Conservation (phyloP, 495 filamentous ascomycete species). For the Barbatosphaeria neglecta region DNA sequence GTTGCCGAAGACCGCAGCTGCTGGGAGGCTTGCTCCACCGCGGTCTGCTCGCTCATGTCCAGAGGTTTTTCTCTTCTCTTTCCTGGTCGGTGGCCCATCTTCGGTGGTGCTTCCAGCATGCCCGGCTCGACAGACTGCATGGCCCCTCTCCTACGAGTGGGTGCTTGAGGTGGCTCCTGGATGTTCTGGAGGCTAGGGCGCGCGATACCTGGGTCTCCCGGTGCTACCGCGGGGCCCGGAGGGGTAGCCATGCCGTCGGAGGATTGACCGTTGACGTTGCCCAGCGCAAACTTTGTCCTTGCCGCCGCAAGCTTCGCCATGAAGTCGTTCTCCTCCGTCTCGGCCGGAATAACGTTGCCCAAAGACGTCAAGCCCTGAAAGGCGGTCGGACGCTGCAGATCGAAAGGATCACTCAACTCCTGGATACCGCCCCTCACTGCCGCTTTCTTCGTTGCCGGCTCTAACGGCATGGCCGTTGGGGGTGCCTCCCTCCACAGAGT, state of each 20-base stretch:
- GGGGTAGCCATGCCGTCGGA: constrained; percentile 31
- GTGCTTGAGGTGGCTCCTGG: constrained; percentile 57
- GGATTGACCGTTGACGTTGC: constrained; percentile 6
- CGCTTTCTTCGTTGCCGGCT: constrained; percentile 25
- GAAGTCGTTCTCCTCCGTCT: constrained; percentile 27
- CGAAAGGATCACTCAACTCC: constrained; percentile 32
- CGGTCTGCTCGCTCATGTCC: constrained; percentile 13
- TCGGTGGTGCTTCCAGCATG: constrained; percentile 52
- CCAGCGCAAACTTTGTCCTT: constrained; percentile 20
- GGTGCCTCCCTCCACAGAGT: constrained; percentile 18
- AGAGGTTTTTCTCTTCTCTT: constrained; percentile 34
- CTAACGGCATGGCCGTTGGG: constrained; percentile 7
- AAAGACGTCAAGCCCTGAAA: constrained; percentile 22
- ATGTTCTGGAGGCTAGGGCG: constrained; percentile 8
- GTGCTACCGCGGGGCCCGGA: constrained; percentile 9
- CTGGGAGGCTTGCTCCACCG: not conserved
- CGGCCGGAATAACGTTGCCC: constrained; percentile 19
- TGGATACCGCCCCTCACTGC: constrained; percentile 19
- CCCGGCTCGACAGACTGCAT: constrained; percentile 41
- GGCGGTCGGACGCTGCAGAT: constrained; percentile 18
- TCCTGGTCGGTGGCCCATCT: constrained; percentile 43
- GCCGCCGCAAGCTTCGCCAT: constrained; percentile 28
- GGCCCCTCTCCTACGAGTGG: constrained; percentile 47
- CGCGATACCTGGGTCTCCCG: constrained; percentile 22
- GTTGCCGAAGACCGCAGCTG: constrained; percentile 4